Conservation (phyloP, 2,329 filamentous ascomycete species). For the Arthrobotrys entomopaga region DNA sequence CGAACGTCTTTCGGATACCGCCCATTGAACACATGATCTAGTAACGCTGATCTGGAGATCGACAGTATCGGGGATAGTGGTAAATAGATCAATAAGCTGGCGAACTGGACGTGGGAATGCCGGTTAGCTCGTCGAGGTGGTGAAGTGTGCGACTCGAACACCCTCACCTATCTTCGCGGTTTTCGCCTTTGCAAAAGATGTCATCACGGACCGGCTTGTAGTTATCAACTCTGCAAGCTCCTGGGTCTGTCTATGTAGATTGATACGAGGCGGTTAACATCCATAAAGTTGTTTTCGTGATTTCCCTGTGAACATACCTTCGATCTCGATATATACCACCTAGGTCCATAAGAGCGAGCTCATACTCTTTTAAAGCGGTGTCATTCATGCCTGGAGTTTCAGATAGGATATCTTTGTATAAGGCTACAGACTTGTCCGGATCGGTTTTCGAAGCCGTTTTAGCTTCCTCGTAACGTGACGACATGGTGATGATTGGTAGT, state of each 20-base stretch:
- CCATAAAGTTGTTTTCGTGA: neutral
- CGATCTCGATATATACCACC: slow-evolving; percentile 93
- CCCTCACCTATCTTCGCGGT: slow-evolving; percentile 89
- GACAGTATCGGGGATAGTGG: slow-evolving; percentile 90
- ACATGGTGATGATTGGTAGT: slow-evolving; percentile 56
- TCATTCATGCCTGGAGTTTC: slow-evolving; percentile 86
- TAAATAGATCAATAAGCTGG: slow-evolving; percentile 94
- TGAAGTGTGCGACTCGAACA: neutral
- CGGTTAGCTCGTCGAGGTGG: slow-evolving; percentile 12
- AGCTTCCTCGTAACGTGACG: slow-evolving; percentile 83
- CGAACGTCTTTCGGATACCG: slow-evolving; percentile 88
- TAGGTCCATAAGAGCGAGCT: slow-evolving; percentile 84
- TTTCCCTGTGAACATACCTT: slow-evolving; percentile 69
- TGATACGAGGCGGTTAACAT: slow-evolving; percentile 14
- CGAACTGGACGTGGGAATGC: slow-evolving; percentile 72
- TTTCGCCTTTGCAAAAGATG: slow-evolving; percentile 98
- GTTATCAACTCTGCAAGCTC: slow-evolving; percentile 90
- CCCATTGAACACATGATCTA: slow-evolving; percentile 99
- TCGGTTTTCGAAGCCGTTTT: slow-evolving; percentile 83
- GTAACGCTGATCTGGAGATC: slow-evolving; percentile 95
- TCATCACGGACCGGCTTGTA: slow-evolving; percentile 88
- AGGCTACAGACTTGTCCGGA: slow-evolving; percentile 82
- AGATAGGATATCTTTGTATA: slow-evolving; percentile 89
- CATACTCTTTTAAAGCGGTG: slow-evolving; percentile 87
- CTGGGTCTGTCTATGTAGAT: slow-evolving; percentile 68